Percentiles rank a stretch among this genome's conserved stretches.
phyloP scores from a whole-genome alignment of 805 yeast genomes.

The Myxozyma lipomycoides region DNA sequence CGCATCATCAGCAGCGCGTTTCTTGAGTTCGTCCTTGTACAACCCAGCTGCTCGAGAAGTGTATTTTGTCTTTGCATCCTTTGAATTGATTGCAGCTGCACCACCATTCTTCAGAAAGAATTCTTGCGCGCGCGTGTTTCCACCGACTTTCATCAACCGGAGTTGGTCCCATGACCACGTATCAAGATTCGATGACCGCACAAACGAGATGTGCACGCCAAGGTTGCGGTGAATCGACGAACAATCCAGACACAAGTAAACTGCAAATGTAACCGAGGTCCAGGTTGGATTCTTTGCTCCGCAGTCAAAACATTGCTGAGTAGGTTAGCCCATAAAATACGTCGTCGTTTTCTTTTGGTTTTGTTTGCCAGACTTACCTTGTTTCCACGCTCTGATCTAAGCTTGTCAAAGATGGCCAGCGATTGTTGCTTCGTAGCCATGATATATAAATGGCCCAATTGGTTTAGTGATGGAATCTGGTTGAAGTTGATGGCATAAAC shows the following conservation, averaged over 20 bases:
- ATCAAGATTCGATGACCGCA: slow-evolving; percentile 85
- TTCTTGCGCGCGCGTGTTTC: slow-evolving; percentile 81
- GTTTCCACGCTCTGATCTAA: slow-evolving; percentile 64
- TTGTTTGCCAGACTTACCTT: slow-evolving; percentile 40
- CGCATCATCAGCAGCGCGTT: slow-evolving; percentile 63
- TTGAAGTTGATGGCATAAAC: no score
- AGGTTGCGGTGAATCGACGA: slow-evolving; percentile 91
- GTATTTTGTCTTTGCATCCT: slow-evolving; percentile 73
- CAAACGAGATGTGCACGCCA: slow-evolving; percentile 95
- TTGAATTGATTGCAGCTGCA: slow-evolving; percentile 56
- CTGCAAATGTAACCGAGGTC: slow-evolving; percentile 97
- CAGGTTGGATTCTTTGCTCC: slow-evolving; percentile 92
- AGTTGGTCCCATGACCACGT: slow-evolving; percentile 90
- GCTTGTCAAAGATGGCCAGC: slow-evolving; percentile 52
- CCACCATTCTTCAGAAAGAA: slow-evolving; percentile 85
- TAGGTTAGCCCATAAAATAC: no score
- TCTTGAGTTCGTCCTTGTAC: slow-evolving; percentile 75
- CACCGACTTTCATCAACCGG: slow-evolving; percentile 90
- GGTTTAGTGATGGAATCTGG: no score
- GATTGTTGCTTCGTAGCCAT: slow-evolving; percentile 65
- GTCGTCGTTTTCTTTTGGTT: not conserved
- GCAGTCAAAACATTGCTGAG: slow-evolving; percentile 80
- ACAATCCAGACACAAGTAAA: slow-evolving; percentile 87
- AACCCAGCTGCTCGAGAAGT: slow-evolving; percentile 72
- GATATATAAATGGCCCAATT: no score